phyloP scores from a whole-genome alignment of 1,284 basidiomycete species.

The Cronartium quercuum region DNA sequence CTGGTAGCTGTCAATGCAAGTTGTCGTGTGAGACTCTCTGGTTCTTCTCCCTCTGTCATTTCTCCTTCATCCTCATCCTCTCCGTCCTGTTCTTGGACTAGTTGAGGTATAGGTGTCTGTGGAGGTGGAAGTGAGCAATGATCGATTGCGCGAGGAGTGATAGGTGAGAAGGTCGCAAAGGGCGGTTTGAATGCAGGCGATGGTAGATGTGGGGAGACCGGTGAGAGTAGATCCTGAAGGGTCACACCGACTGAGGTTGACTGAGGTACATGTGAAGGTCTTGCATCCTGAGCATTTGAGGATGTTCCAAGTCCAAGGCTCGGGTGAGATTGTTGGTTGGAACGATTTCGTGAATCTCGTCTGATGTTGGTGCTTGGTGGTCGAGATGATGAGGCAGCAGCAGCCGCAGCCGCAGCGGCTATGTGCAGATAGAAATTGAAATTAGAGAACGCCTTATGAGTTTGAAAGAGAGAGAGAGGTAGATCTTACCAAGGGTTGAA shows the following conservation, averaged over 20 bases:
- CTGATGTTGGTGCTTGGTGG: not conserved
- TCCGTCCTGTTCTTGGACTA: constrained; percentile 21
- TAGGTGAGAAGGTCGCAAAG: not conserved
- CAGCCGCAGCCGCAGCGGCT: not conserved
- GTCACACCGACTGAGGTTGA: not conserved
- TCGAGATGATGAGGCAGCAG: not conserved
- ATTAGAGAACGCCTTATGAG: not conserved
- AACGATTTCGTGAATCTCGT: not conserved
- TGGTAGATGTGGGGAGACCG: not conserved
- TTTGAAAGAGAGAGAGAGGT: not conserved
- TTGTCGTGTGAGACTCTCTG: constrained; percentile 30
- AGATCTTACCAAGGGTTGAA: not conserved
- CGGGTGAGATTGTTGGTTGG: not conserved
- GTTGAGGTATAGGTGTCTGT: constrained; percentile 23
- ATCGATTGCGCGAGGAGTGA: not conserved
- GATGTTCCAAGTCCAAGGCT: no score
- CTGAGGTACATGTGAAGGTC: not conserved
- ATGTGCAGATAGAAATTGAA: not conserved
- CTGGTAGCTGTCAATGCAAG: constrained; percentile 20
- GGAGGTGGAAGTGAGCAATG: not conserved
- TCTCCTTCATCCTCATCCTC: constrained; percentile 11
- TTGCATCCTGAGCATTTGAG: no score
- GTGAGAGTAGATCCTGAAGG: not conserved
- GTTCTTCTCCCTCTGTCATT: constrained; percentile 7
- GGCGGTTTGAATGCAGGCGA: not conserved